Base-by-base conservation (phyloP, 1,284 basidiomycete genomes). In the Anthracocystis panici-leucophaei region DNA sequence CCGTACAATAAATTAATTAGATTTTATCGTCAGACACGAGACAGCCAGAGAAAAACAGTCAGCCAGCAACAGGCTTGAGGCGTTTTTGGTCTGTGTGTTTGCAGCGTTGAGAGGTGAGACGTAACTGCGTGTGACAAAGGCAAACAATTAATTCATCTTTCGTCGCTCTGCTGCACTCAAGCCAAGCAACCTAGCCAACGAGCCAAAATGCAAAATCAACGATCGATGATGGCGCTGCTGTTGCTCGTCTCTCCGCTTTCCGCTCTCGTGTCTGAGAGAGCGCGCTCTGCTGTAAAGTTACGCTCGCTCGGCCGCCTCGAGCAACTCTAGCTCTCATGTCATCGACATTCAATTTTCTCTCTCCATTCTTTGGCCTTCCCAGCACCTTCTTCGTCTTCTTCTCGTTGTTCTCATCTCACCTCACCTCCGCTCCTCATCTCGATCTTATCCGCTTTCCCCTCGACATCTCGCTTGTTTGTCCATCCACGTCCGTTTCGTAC, bases 211-310 rank as follows among this genome's bases (percentile, higher is more conserved):
- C 56, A 45, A 29, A 33, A 51, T 31, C 38, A 52, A 42, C 51
- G 62, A 58, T 65, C 62, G 62, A 57, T 65, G 62, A 65, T 58
- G 62, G 40, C 44, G 27, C 27, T 27, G 27, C 27, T 27, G 27
- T 27, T 27, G 27, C 27, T 27, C 53, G n/a, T 38, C 33, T 23
- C 62, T 44, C 60, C 21, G 16, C 48, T 38, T 29, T 38, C 3
- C 33, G 31, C 29, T 29, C n/a, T n/a, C n/a, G n/a, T n/a, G n/a
- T n/a, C n/a, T 40, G 20, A 49, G 23, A 49, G 45, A 57, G 16
- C 33, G 33, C 35, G 35, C 35, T 38, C 4, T 38, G 35, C 35
- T 38, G n/a, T 38, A 50, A 14, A 31, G 23, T 50, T n/a, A 42
- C 45, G 41, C 33, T 9, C 35, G 21, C 23, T 31, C 48, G 4